These are phyloP conservation scores for Cryphonectria parasitica DNA, from an alignment of 2,329 filamentous ascomycete genomes.

Conservation along the genomic window DNA sequence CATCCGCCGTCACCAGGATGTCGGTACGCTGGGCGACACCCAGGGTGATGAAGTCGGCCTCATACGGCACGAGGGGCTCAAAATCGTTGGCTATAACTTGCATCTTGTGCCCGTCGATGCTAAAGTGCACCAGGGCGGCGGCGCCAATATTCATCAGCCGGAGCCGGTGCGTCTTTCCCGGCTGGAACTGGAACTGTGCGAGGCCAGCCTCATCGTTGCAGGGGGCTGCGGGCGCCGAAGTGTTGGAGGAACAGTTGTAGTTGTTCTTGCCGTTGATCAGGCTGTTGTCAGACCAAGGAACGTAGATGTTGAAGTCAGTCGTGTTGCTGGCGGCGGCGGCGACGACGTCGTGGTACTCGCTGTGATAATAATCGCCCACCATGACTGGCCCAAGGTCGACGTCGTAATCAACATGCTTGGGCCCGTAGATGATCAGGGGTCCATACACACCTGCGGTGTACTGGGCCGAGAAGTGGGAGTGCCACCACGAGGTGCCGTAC, in stretches of 20 bases:
- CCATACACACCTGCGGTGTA: slow-evolving; percentile 1
- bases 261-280: slow-evolving; percentile 16
- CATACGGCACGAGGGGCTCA: slow-evolving; percentile 8
- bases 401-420: neutral
- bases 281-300: slow-evolving; percentile 14
- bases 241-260: slow-evolving; percentile 7
- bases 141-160: slow-evolving; percentile 12
- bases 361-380: slow-evolving; percentile 2
- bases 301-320: slow-evolving; percentile 5
- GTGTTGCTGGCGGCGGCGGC: slow-evolving; percentile 1
- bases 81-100: slow-evolving; percentile 15
- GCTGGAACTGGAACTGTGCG: slow-evolving; percentile 1
- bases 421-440: slow-evolving; percentile 15
- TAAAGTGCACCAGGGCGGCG: slow-evolving; percentile 1
- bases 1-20: slow-evolving; percentile 6
- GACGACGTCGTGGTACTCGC: slow-evolving; percentile 1
- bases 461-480: slow-evolving; percentile 17
- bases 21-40: slow-evolving; percentile 13
- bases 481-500: slow-evolving; percentile 53
- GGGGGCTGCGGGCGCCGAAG: neutral
- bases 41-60: slow-evolving; percentile 4
- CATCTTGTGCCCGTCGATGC: slow-evolving; percentile 10
- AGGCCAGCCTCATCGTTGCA: slow-evolving; percentile 1
- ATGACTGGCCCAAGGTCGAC: slow-evolving; percentile 11
- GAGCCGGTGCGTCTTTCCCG: slow-evolving; percentile 10